These are phyloP conservation scores for Aureobasidium mangrovei DNA, from an alignment of 2,329 filamentous ascomycete genomes.

Conservation along the genomic window DNA sequence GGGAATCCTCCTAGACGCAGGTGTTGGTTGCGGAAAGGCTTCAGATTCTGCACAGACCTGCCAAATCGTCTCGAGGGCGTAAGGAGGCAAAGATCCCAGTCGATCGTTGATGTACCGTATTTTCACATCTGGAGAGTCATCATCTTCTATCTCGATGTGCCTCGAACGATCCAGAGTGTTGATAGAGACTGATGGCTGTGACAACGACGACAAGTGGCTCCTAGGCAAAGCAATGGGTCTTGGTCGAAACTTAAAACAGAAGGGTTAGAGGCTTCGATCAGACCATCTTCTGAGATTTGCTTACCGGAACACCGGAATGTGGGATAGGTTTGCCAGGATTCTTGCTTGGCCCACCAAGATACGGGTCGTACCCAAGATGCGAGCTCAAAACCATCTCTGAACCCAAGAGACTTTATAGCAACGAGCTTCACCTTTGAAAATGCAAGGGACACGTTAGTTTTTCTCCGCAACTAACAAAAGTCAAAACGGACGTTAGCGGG, in stretches of 20 bases:
- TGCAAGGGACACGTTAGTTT: conserved; percentile 11
- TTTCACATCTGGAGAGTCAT: no score
- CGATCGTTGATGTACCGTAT: no score
- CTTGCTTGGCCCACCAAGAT: not conserved
- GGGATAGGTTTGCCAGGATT: not conserved
- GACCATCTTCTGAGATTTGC: not conserved
- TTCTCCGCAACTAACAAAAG: conserved; percentile 11
- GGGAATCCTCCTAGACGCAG: not conserved
- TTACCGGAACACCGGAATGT: not conserved
- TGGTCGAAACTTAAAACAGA: not conserved
- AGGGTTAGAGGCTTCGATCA: not conserved
- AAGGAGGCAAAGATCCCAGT: not conserved
- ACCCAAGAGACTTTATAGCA: not conserved
- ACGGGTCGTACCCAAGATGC: not conserved
- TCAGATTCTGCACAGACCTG: not conserved
- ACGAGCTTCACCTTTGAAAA: not conserved
- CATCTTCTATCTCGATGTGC: not conserved
- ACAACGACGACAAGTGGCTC: not conserved
- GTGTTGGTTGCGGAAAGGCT: no score
- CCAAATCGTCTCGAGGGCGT: not conserved
- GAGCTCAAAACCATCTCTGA: conserved; percentile 6
- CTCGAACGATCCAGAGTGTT: not conserved
- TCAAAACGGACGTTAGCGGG: conserved; percentile 13
- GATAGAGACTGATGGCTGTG: not conserved
- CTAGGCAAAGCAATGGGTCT: not conserved